These are phyloP conservation scores for Beta macrorhiza DNA, from an alignment of 179 eudicot genomes.

Conservation along the genomic window DNA sequence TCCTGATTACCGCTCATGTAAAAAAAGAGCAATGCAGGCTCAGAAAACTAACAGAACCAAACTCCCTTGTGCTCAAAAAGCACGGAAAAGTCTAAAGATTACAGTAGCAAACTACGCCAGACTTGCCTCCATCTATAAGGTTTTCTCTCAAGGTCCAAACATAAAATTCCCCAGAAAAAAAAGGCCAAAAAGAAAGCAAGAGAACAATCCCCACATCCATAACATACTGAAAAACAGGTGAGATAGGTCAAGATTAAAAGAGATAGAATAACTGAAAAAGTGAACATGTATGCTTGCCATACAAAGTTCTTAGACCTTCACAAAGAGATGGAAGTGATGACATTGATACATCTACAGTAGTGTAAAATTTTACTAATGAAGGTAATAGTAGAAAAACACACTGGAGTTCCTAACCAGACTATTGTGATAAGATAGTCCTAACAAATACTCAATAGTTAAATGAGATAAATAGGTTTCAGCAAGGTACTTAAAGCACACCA, in stretches of 20 bases:
- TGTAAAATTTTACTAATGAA: background rate
- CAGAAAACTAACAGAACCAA: background rate
- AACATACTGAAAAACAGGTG: background rate
- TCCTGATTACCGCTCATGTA: too few species aligned
- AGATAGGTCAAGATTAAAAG: background rate
- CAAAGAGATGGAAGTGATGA: background rate
- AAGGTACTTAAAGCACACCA: background rate
- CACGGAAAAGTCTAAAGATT: background rate
- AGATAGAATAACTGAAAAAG: background rate
- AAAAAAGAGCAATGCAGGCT: background rate
- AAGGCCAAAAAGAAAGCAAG: background rate
- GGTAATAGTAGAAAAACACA: background rate
- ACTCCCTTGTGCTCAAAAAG: background rate
- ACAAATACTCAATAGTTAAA: background rate
- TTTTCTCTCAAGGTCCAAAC: constrained; percentile 5
- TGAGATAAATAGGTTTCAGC: background rate
- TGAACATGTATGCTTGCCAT: background rate
- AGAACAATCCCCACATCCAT: background rate
- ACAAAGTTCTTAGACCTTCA: background rate
- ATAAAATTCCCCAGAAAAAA: background rate
- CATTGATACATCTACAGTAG: background rate
- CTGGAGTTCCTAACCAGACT: background rate
- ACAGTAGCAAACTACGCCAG: background rate
- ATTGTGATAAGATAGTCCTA: background rate
- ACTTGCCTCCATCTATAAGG: background rate